Base-by-base conservation (phyloP, 805 yeast genomes). In the Kockiozyma suomiensis region DNA sequence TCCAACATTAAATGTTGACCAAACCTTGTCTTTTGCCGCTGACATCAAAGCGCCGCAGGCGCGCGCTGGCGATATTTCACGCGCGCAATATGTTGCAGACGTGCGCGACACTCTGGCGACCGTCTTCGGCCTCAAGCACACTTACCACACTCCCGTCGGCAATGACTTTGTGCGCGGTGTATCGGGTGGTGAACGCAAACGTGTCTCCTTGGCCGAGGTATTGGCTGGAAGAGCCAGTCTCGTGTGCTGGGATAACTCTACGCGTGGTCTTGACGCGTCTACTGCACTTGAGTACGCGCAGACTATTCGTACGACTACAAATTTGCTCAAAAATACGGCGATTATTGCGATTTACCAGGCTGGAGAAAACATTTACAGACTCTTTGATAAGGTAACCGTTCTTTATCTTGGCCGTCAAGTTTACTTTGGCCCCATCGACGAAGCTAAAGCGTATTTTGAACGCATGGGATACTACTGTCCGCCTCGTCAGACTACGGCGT, bases 1-100 rank as follows among this genome's bases (percentile, higher is more conserved):
- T 75, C 93, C 94, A 10, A 85, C 85, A 65, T 76, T 87, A 65
- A 87, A 90, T 1, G 93, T 87, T 38, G 83, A 85, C 55, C 86
- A 87, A 70, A 88, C 94, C 10, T 75, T 88, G 58, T 77, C 78
- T 61, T 88, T 87, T 71, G 92, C 92, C 2, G 78, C 87, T 55
- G 85, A 83, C 53, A 80, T 86, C 70, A 83, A 86, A 70, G 85
- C 89, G 2, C 94, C 94, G 1, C 71, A 76, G 15, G 71, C 74
- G 48, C 76, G 88, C 68, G 73, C 82, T 37, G 76, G 83, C 60
- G 78, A 78, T 40, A 70, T 79, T 8, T 68, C 82, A 3, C 77
- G 82, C 64, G 68, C 73, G 19, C 78, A 83, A 65, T 85, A 79
- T 70, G 79, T 83, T 19, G 89, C 71, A 88, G 90, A 76, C 88